Evolutionary conservation across 2,329 filamentous ascomycete genomes (phyloP), one percentile per base, ranked within the genome.

Genomic region (Claviceps humidiphila): DNA sequence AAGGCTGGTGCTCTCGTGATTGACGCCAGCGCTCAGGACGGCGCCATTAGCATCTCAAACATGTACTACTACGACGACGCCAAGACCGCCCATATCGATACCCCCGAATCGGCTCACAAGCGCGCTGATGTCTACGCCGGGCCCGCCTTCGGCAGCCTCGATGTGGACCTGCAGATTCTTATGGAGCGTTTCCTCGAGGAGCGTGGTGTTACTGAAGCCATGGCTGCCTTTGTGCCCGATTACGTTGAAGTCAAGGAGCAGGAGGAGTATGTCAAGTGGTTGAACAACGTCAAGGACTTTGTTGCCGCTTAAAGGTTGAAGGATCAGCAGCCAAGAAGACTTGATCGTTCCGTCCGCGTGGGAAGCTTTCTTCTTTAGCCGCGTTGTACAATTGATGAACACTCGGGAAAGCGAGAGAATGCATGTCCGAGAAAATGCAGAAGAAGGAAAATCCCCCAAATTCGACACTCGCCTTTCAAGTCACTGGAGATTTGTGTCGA

Each of bases 221-320:
- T 98, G 61, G 91, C 90, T 51, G 74, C 90, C 59, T 96, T 97
- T 70, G 84, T 95, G 45, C 89, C 90, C 40, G 90, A 97, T 68
- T 98, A 95, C 74, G 90, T 97, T 64, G 89, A 97, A 67, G 81
- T 87, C 72, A 98, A 98, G 84, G 93, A 98, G 81, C 91, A 97
- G 81, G 86, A 83, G 73, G 93, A 98, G 78, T 98, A 98, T 71
- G 74, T 94, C 56, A 74, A 78, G 59, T 98, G 94, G 93, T 74
- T 98, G 68, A 79, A 82, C 69, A 87, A 86, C 66, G 79, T 96
- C 70, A 93, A 91, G 81, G 74, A 72, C 57, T 96, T 97, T 65
- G 75, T 96, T 59, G 84, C 87, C 66, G 82, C 82, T 5, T 47
- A 47, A 37, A 37, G 4, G 4, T 11, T 34, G 30, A 34, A 34